A percentile compares a stretch with the other conserved stretches of the same genome.
phyloP scores from a whole-genome alignment of 495 filamentous ascomycete species.

The Staphylotrichum tortipilum region DNA sequence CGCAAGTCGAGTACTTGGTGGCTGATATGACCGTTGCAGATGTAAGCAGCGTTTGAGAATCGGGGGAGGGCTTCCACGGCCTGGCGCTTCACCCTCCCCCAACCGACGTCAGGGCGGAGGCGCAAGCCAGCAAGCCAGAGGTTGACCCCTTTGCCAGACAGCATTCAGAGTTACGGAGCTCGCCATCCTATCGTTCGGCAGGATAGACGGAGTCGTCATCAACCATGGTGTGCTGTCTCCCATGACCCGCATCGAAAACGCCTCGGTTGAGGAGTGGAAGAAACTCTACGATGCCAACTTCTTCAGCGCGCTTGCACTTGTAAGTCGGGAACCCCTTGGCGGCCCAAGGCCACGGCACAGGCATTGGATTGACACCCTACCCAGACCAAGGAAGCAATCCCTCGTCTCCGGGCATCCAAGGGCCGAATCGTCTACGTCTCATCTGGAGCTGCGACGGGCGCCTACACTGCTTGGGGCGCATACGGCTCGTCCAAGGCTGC shows the following conservation, averaged over 20 bases:
- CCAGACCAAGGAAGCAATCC: slow-evolving; percentile 71
- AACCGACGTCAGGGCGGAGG: too few relatives aligned
- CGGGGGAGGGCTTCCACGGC: too few relatives aligned
- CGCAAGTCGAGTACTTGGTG: slow-evolving; percentile 60
- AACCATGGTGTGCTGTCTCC: slow-evolving; percentile 81
- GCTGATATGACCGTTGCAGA: slow-evolving; percentile 67
- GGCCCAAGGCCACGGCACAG: neutral
- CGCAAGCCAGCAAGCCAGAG: neutral
- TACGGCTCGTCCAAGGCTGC: slow-evolving; percentile 88
- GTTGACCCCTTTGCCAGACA: slow-evolving; percentile 29
- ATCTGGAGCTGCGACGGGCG: slow-evolving; percentile 60
- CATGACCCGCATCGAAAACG: slow-evolving; percentile 60
- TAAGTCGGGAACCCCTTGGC: slow-evolving; percentile 32
- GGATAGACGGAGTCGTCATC: slow-evolving; percentile 71
- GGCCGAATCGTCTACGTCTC: slow-evolving; percentile 68
- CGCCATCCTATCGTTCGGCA: slow-evolving; percentile 56
- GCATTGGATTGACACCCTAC: slow-evolving; percentile 2
- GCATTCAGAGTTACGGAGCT: slow-evolving; percentile 53
- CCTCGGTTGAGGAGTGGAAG: slow-evolving; percentile 62
- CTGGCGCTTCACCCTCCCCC: too few relatives aligned
- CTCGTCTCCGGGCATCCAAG: slow-evolving; percentile 57
- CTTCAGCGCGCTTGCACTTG: slow-evolving; percentile 69
- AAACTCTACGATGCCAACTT: slow-evolving; percentile 73
- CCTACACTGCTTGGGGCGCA: slow-evolving; percentile 64
- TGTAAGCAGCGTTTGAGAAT: slow-evolving; percentile 21